A percentile compares a stretch with the other conserved stretches of the same genome.
phyloP scores from a whole-genome alignment of 176 grass and related monocot genomes.

The Microstegium vimineum region DNA sequence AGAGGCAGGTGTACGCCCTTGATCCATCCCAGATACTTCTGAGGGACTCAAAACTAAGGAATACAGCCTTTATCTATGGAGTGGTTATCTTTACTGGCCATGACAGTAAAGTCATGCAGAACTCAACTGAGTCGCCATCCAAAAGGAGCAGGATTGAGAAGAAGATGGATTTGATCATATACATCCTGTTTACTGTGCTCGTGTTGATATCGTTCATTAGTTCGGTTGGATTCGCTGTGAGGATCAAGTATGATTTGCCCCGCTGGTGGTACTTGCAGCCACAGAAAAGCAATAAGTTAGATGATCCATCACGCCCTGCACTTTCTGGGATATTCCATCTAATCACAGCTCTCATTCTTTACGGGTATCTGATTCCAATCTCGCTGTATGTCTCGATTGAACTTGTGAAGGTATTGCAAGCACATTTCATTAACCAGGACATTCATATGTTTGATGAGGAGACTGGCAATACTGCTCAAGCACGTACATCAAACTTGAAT shows the following conservation, averaged over 20 bases:
- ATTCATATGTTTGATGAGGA: conserved; percentile 98
- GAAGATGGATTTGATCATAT: conserved; percentile 97
- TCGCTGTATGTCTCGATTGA: conserved; percentile 96
- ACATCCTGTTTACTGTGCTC: conserved; percentile 83
- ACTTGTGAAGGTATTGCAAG: conserved; percentile 89
- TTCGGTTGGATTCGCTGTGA: conserved; percentile 87
- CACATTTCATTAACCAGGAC: conserved; percentile 92
- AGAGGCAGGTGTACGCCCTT: conserved; percentile 74
- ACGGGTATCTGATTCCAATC: conserved; percentile 96
- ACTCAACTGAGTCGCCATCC: conserved; percentile 80
- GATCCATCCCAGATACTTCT: conserved; percentile 91
- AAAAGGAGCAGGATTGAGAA: conserved; percentile 95
- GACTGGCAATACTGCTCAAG: conserved; percentile 73
- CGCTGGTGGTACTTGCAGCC: conserved; percentile 87
- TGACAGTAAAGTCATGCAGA: conserved; percentile 99
- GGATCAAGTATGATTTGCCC: conserved; percentile 71
- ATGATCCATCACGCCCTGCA: conserved; percentile 54
- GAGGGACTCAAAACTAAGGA: conserved; percentile 95
- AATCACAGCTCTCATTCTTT: conserved; percentile 95
- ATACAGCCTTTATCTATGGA: conserved; percentile 85
- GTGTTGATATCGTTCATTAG: conserved; percentile 91
- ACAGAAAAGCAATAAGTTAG: conserved; percentile 44
- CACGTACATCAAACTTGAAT: conserved; percentile 93
- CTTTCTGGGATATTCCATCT: conserved; percentile 95
- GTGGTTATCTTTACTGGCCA: conserved; percentile 91